These are phyloP conservation scores for Austroboletus niveus DNA, from an alignment of 1,284 basidiomycete species.

Conservation along the genomic window DNA sequence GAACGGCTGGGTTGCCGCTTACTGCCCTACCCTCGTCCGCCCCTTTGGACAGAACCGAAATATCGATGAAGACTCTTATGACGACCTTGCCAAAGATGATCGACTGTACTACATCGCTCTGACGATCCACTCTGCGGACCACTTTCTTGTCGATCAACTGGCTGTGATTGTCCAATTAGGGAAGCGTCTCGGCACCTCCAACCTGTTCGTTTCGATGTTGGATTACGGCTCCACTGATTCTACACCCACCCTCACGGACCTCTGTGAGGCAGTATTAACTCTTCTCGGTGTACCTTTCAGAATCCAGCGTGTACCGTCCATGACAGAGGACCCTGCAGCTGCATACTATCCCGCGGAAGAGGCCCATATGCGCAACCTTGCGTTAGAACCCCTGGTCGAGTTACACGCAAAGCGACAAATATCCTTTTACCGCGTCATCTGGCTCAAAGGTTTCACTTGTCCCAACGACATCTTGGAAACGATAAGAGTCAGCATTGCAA, in stretches of 20 bases:
- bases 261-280: slow-evolving; percentile 90
- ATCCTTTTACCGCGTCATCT: slow-evolving; percentile 85
- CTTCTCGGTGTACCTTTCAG: slow-evolving; percentile 89
- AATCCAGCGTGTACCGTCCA: slow-evolving; percentile 82
- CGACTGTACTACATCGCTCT: slow-evolving; percentile 93
- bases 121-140: slow-evolving; percentile 93
- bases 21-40: slow-evolving; percentile 85
- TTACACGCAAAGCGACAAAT: slow-evolving; percentile 73
- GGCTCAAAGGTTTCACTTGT: slow-evolving; percentile 97
- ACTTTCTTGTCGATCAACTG: slow-evolving; percentile 95
- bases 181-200: slow-evolving; percentile 80
- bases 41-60: slow-evolving; percentile 90
- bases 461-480: slow-evolving; percentile 95
- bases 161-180: slow-evolving; percentile 94
- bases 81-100: slow-evolving; percentile 78
- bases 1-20: slow-evolving; percentile 98
- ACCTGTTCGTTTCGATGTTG: slow-evolving; percentile 93
- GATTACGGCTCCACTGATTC: slow-evolving; percentile 93
- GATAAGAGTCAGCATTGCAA: slow-evolving; percentile 82
- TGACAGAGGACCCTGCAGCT: slow-evolving; percentile 82
- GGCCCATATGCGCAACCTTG: slow-evolving; percentile 88
- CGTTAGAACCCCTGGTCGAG: slow-evolving; percentile 86
- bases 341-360: slow-evolving; percentile 95
- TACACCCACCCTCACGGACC: slow-evolving; percentile 86
- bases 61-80: slow-evolving; percentile 78